These are phyloP conservation scores for Mucor plumbeus DNA, from an alignment of 371 early-diverging fungal genomes.

Conservation along the genomic window DNA sequence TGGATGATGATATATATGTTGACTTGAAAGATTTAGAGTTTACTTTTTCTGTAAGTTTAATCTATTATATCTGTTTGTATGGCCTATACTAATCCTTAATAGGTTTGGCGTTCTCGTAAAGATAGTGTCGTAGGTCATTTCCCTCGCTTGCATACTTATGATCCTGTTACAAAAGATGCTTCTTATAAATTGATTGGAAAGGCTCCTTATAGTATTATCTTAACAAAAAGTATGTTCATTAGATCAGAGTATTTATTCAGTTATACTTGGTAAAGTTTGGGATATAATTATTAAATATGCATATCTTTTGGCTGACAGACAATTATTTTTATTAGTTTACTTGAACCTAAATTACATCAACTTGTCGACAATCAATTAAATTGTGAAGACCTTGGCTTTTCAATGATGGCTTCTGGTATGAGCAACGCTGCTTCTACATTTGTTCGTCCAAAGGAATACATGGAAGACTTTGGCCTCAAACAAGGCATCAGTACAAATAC, in stretches of 20 bases:
- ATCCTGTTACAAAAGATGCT: slow-evolving; percentile 24
- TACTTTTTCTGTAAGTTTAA: slow-evolving; percentile 35
- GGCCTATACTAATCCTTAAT: neutral
- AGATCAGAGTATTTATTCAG: slow-evolving; percentile 48
- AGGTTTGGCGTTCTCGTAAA: slow-evolving; percentile 38
- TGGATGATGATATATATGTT: slow-evolving; percentile 50
- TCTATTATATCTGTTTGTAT: neutral
- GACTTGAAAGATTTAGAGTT: slow-evolving; percentile 42
- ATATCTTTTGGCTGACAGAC: neutral
- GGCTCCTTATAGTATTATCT: slow-evolving; percentile 41
- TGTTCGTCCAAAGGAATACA: slow-evolving; percentile 28
- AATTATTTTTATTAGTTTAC: slow-evolving; percentile 26
- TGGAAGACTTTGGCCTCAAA: slow-evolving; percentile 41
- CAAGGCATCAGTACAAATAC: slow-evolving; percentile 45
- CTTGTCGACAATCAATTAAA: slow-evolving; percentile 41
- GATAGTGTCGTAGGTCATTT: slow-evolving; percentile 51
- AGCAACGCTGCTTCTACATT: slow-evolving; percentile 28
- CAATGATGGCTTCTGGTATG: slow-evolving; percentile 50
- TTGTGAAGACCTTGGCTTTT: slow-evolving; percentile 56
- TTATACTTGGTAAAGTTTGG: slow-evolving; percentile 47
- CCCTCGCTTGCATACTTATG: slow-evolving; percentile 46
- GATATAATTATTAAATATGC: neutral
- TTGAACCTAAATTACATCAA: slow-evolving; percentile 41
- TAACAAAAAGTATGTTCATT: slow-evolving; percentile 59
- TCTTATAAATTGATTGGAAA: slow-evolving; percentile 28